Conservation (phyloP, 805 yeast genomes). For the Jamesozyma hellenica region DNA sequence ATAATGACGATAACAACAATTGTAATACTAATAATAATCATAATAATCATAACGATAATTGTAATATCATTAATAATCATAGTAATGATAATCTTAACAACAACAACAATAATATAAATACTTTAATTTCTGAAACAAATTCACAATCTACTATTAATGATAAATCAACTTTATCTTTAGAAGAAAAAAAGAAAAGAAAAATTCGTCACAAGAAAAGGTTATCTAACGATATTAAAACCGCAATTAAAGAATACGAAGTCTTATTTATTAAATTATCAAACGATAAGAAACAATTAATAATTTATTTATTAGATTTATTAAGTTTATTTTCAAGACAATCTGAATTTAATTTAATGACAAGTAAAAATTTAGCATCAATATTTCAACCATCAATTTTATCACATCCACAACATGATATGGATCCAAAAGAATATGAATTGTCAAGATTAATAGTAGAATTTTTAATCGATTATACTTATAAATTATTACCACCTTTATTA, state of each 20-base stretch:
- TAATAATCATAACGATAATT: too few relatives aligned
- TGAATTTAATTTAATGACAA: slow-evolving; percentile 77
- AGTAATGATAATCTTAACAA: too few relatives aligned
- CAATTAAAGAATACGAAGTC: slow-evolving; percentile 59
- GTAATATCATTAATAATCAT: too few relatives aligned
- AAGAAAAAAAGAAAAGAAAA: slow-evolving; percentile 30
- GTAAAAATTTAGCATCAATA: slow-evolving; percentile 86
- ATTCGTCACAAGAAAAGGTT: slow-evolving; percentile 46
- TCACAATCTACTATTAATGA: slow-evolving; percentile 1
- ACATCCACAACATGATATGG: slow-evolving; percentile 86
- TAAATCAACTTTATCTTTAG: slow-evolving; percentile 4
- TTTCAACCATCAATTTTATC: slow-evolving; percentile 94
- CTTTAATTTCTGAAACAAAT: background rate
- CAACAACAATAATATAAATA: background rate
- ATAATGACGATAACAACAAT: slow-evolving; percentile 9
- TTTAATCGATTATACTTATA: slow-evolving; percentile 74
- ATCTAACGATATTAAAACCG: slow-evolving; percentile 53
- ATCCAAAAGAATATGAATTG: slow-evolving; percentile 82
- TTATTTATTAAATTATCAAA: slow-evolving; percentile 63
- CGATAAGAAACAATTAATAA: slow-evolving; percentile 70
- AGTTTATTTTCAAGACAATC: slow-evolving; percentile 77
- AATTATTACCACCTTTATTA: slow-evolving; percentile 51
- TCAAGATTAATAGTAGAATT: slow-evolving; percentile 83
- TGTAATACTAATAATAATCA: background rate
- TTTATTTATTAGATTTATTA: slow-evolving; percentile 77